phyloP scores from a whole-genome alignment of 768 basidiomycete genomes.

The Favolaschia claudopus region DNA sequence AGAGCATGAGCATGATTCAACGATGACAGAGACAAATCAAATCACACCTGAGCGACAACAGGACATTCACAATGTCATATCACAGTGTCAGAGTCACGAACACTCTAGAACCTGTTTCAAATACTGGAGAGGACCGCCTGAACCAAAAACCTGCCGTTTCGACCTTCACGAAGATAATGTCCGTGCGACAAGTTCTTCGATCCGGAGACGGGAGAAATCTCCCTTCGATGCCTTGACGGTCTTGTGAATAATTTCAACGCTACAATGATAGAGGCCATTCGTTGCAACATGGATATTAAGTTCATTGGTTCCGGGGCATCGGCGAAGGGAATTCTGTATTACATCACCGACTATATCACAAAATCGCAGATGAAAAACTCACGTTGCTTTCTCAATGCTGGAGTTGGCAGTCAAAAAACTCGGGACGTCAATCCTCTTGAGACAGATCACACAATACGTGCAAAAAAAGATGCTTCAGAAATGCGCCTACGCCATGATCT shows the following conservation, averaged over 20 bases:
- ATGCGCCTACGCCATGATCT: slow-evolving; percentile 34
- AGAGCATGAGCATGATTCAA: no score
- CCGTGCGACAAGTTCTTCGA: slow-evolving; percentile 19
- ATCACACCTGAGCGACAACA: neutral
- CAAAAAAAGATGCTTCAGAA: slow-evolving; percentile 34
- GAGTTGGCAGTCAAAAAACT: slow-evolving; percentile 28
- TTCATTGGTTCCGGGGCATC: slow-evolving; percentile 37
- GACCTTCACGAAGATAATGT: slow-evolving; percentile 29
- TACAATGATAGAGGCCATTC: slow-evolving; percentile 26
- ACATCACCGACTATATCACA: slow-evolving; percentile 46
- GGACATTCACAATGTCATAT: neutral
- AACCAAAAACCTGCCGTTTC: slow-evolving; percentile 29
- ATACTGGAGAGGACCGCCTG: slow-evolving; percentile 21
- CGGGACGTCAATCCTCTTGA: slow-evolving; percentile 15
- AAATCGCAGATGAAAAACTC: slow-evolving; percentile 35
- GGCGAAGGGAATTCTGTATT: slow-evolving; percentile 40
- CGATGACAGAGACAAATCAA: no score
- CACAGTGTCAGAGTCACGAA: neutral
- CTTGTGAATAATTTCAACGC: slow-evolving; percentile 17
- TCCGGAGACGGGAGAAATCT: slow-evolving; percentile 29
- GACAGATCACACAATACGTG: neutral
- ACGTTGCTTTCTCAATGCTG: slow-evolving; percentile 4
- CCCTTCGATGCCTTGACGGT: slow-evolving; percentile 32
- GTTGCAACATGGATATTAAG: slow-evolving; percentile 38
- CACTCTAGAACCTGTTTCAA: slow-evolving; percentile 39